Percentiles rank a stretch among this genome's conserved stretches.
These are phyloP conservation scores for Cymbopogon citratus DNA, from an alignment of 176 grass and related monocot genomes.

Conservation along the genomic window DNA sequence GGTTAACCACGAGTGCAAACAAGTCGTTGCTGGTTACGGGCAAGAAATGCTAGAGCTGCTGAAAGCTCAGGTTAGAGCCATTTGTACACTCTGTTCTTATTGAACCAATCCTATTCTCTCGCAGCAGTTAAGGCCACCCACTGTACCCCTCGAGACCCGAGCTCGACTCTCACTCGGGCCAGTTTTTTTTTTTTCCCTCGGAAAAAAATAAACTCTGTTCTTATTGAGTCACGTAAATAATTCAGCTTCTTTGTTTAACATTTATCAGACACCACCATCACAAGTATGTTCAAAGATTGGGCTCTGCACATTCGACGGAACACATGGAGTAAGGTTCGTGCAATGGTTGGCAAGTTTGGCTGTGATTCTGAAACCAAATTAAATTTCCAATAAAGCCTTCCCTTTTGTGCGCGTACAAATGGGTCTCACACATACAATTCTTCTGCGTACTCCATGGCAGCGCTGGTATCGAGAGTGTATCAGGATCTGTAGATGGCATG, in stretches of 20 bases:
- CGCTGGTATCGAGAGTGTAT: slow-evolving; percentile 44
- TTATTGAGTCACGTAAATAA: not conserved
- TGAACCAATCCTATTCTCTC: too few relatives aligned
- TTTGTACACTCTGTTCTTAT: not conserved
- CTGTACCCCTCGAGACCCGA: too few relatives aligned
- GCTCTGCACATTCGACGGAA: slow-evolving; percentile 53
- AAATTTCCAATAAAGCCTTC: not conserved
- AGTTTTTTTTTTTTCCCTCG: too few relatives aligned
- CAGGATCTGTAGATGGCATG: slow-evolving; percentile 25
- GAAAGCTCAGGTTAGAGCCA: slow-evolving; percentile 42
- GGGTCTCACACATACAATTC: not conserved
- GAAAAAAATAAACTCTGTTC: too few relatives aligned
- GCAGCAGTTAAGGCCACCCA: too few relatives aligned
- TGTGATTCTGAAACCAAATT: slow-evolving; percentile 7
- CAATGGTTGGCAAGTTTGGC: not conserved
- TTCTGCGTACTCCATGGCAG: slow-evolving; percentile 11
- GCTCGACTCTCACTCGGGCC: too few relatives aligned
- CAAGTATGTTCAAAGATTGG: slow-evolving; percentile 70
- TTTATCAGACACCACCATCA: slow-evolving; percentile 49
- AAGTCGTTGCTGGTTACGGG: slow-evolving; percentile 65
- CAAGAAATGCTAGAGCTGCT: slow-evolving; percentile 66
- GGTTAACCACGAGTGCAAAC: slow-evolving; percentile 73
- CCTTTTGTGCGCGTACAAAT: not conserved
- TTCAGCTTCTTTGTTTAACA: slow-evolving; percentile 4
- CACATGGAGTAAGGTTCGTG: slow-evolving; percentile 53